phyloP scores from a whole-genome alignment of 345 rosid species.

The Dimocarpus longan region DNA sequence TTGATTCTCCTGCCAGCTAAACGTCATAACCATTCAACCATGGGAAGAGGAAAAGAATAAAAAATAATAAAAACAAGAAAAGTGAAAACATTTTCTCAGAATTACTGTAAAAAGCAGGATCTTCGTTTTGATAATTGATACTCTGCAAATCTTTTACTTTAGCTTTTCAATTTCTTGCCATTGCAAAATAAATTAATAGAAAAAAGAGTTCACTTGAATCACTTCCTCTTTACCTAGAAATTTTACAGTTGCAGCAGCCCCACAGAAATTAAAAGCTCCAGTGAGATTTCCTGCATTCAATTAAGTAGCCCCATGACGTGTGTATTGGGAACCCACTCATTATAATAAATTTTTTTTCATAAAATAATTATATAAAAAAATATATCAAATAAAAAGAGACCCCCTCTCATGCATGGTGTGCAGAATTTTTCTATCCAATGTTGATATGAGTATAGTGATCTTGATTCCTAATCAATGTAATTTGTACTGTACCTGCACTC shows the following conservation, averaged over 20 bases:
- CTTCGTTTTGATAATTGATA: constrained; percentile 19
- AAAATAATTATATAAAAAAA: background rate
- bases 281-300: constrained; percentile 43
- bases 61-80: background rate
- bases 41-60: background rate
- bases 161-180: background rate
- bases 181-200: background rate
- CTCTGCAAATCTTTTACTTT: constrained; percentile 24
- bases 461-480: too few species aligned
- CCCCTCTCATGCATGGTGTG: too few species aligned
- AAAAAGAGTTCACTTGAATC: background rate
- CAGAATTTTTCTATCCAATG: too few species aligned
- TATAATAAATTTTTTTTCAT: background rate
- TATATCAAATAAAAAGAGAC: too few species aligned
- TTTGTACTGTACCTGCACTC: too few species aligned
- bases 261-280: constrained; percentile 17
- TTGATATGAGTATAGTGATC: too few species aligned
- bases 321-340: constrained; percentile 38
- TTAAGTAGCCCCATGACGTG: constrained; percentile 32
- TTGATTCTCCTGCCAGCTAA: background rate
- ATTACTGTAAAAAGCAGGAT: constrained; percentile 21
- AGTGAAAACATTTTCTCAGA: background rate
- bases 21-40: background rate
- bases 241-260: constrained; percentile 32
- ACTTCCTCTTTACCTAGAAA: constrained; percentile 27